Base-by-base conservation (phyloP, 441 rosid species). In the Jatropha podagrica region DNA sequence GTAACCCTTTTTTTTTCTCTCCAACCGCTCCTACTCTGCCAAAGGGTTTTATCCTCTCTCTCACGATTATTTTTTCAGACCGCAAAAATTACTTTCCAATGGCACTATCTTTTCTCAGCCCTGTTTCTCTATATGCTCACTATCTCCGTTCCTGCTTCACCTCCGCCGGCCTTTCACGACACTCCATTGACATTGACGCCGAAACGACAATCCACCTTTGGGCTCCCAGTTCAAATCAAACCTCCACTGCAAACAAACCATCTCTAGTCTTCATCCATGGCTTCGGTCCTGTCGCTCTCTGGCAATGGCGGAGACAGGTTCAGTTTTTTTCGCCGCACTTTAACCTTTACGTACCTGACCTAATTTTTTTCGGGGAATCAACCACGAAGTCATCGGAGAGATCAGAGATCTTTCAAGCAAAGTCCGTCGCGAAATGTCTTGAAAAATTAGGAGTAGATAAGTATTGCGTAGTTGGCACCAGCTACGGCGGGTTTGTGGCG, bases 401-500 rank as follows among this genome's bases (percentile, higher is more conserved):
- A 72, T 84, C 96, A 1, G 98, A 94, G 88, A 63, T 87, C 18
- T 94, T 92, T 40, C 90, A 94, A 82, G 98, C 96, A 20, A 78
- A 71, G 20, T 82, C 84, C 2, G 73, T 91, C 27, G 88, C 59
- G 42, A 90, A 85, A 71, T 77, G 91, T 68, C 83, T 91, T 48
- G 90, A 88, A 58, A 86, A 76, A 66, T 26, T 88, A 26, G 87
- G 83, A 11, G 81, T 90, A 60, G 71, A 75, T 51, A 88, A 82
- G 82, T 94, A 76, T 44, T 79, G 82, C 37, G 81, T 94, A 0
- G 76, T 83, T 66, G 97, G 98, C 27, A 94, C 96, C 10, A 94
- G 98, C 81, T 94, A 94, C 37, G 98, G 98, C 0, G 98, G 98
- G 54, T 85, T 94, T 41, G 96, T 94, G 68, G 89, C 96, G 23